phyloP scores from a whole-genome alignment of 2,329 filamentous ascomycete genomes.

The Orbilia oligospora region DNA sequence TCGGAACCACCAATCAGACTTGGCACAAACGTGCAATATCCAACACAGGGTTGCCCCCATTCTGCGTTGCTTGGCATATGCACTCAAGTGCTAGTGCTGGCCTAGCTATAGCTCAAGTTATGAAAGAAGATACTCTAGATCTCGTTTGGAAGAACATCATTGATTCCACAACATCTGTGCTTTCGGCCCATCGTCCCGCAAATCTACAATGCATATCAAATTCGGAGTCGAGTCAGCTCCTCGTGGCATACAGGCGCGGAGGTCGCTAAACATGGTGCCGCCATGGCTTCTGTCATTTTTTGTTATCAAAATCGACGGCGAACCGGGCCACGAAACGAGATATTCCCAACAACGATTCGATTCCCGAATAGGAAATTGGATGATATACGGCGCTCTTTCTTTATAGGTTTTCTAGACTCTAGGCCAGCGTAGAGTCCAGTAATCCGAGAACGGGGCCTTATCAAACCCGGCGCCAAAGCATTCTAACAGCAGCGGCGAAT shows the following conservation, averaged over 20 bases:
- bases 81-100: no score
- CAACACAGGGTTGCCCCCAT: conserved; percentile 39
- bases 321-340: conserved; percentile 25
- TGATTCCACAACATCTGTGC: not conserved
- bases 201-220: conserved; percentile 20
- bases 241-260: not conserved
- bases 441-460: conserved; percentile 77
- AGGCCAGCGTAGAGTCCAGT: conserved; percentile 83
- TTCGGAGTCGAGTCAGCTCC: conserved; percentile 15
- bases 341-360: not conserved
- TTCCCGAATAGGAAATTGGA: not conserved
- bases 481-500: conserved; percentile 81
- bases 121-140: not conserved
- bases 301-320: conserved; percentile 12
- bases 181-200: conserved; percentile 54
- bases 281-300: not conserved
- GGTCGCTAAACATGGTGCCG: conserved; percentile 11
- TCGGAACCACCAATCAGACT: not conserved
- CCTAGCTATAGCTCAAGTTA: no score
- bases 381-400: conserved; percentile 73
- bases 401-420: conserved; percentile 81
- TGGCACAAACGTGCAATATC: conserved; percentile 18
- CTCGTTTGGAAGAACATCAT: not conserved
- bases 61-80: conserved; percentile 51
- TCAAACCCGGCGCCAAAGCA: conserved; percentile 85